Percentiles rank a stretch among this genome's conserved stretches.
Evolutionary conservation across 441 rosid genomes (phyloP).

Genomic region (Melastoma candidum): DNA sequence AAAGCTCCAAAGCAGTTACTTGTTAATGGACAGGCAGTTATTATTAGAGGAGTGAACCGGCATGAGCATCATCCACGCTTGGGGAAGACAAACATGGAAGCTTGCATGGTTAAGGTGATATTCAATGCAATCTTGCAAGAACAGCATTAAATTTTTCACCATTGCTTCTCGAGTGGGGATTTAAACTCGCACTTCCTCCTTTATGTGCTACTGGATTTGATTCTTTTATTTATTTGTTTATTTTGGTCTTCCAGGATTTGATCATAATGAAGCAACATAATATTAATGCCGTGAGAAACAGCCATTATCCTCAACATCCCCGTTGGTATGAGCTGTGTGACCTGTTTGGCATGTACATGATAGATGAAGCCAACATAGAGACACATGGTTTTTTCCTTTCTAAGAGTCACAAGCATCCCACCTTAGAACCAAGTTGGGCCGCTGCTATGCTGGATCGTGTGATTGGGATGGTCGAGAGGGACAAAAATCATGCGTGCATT

Average conservation of each 20-base stretch:
- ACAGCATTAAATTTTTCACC: too few species aligned
- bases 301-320: slow-evolving; percentile 98
- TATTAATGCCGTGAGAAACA: slow-evolving; percentile 91
- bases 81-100: slow-evolving; percentile 91
- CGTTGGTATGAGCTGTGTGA: slow-evolving; percentile 98
- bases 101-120: slow-evolving; percentile 92
- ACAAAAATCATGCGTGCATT: slow-evolving; percentile 91
- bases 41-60: slow-evolving; percentile 93
- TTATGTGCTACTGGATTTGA: slow-evolving; percentile 5
- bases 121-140: not conserved
- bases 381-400: slow-evolving; percentile 84
- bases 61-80: slow-evolving; percentile 99
- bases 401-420: slow-evolving; percentile 82
- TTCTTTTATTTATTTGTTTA: slow-evolving; percentile 3
- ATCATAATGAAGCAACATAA: slow-evolving; percentile 90
- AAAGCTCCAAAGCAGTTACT: slow-evolving; percentile 90
- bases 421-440: slow-evolving; percentile 84
- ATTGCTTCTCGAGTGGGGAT: too few species aligned
- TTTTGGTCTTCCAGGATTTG: slow-evolving; percentile 58
- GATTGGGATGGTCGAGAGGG: slow-evolving; percentile 97
- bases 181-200: slow-evolving; percentile 6
- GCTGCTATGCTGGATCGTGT: slow-evolving; percentile 93
- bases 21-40: slow-evolving; percentile 80
- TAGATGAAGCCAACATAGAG: slow-evolving; percentile 98
- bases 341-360: slow-evolving; percentile 95